A percentile compares a stretch with the other conserved stretches of the same genome.
Evolutionary conservation across 306 rosid genomes (phyloP).

Genomic region (Morella rubra): DNA sequence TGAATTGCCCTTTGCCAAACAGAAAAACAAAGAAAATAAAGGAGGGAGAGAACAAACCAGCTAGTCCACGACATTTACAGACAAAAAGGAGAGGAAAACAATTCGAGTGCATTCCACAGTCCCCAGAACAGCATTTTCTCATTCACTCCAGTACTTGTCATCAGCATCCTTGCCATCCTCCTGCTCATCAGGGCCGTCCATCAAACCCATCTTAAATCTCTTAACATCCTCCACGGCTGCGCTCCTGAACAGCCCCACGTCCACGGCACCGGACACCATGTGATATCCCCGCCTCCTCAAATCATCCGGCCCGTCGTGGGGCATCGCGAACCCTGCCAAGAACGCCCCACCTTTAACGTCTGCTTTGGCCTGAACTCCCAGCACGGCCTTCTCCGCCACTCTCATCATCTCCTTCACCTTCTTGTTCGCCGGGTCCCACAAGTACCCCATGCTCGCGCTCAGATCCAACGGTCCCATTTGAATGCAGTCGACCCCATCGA

Average conservation of each 20-base stretch:
- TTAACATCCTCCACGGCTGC: constrained; percentile 65
- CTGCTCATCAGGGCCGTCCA: constrained; percentile 39
- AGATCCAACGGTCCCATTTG: constrained; percentile 91
- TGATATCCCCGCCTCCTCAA: constrained; percentile 62
- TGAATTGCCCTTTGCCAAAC: too few relatives aligned
- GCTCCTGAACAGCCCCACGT: constrained; percentile 58
- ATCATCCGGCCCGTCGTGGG: constrained; percentile 52
- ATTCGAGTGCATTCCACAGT: too few relatives aligned
- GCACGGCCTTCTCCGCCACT: constrained; percentile 55
- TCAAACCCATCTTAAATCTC: constrained; percentile 46
- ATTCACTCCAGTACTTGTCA: constrained; percentile 80
- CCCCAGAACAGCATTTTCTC: constrained; percentile 1
- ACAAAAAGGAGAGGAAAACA: neutral
- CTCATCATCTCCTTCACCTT: constrained; percentile 59
- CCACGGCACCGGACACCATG: constrained; percentile 67
- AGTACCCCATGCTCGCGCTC: constrained; percentile 71
- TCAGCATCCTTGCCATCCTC: constrained; percentile 47
- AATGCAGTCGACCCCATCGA: constrained; percentile 77
- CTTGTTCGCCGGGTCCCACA: constrained; percentile 79
- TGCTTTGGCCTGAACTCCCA: constrained; percentile 26
- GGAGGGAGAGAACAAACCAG: neutral
- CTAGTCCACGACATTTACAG: neutral
- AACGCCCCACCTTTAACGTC: constrained; percentile 38
- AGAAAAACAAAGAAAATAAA: too few relatives aligned
- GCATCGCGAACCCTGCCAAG: constrained; percentile 55